Percentiles rank a stretch among this genome's conserved stretches.
These are phyloP conservation scores for Acer yangbiense DNA, from an alignment of 345 rosid genomes.

Conservation along the genomic window DNA sequence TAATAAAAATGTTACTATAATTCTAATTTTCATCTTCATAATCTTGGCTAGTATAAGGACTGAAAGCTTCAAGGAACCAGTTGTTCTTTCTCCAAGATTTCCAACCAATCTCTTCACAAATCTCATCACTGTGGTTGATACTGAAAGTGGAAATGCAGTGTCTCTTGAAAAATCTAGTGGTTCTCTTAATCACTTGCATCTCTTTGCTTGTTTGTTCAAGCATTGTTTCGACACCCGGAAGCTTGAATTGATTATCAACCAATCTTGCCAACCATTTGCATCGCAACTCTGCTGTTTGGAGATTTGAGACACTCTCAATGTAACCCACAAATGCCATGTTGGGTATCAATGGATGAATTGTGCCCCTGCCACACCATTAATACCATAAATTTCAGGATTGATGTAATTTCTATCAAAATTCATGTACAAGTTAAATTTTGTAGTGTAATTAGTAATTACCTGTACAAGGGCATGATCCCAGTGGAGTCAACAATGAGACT, in stretches of 20 bases:
- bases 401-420: too few relatives aligned
- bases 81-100: conserved; percentile 52
- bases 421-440: too few relatives aligned
- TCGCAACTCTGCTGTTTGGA: conserved; percentile 54
- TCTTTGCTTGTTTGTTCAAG: conserved; percentile 37
- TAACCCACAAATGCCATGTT: conserved; percentile 69
- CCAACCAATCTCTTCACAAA: conserved; percentile 61
- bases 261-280: conserved; percentile 56
- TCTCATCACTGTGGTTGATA: conserved; percentile 49
- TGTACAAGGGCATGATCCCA: conserved; percentile 59
- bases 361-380: conserved; percentile 37
- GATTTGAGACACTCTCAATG: conserved; percentile 53
- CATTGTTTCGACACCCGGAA: conserved; percentile 44
- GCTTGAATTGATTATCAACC: conserved; percentile 41
- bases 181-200: conserved; percentile 47
- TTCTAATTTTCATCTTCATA: conserved; percentile 26
- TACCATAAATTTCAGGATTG: not conserved
- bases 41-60: conserved; percentile 51
- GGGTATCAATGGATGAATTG: conserved; percentile 60
- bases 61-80: conserved; percentile 44
- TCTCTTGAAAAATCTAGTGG: conserved; percentile 47
- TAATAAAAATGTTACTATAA: too few relatives aligned
- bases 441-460: conserved; percentile 34
- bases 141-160: conserved; percentile 58
- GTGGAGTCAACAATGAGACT: conserved; percentile 33